Base-by-base conservation (phyloP, 2,329 filamentous ascomycete species). In the Talaromyces sp. region DNA sequence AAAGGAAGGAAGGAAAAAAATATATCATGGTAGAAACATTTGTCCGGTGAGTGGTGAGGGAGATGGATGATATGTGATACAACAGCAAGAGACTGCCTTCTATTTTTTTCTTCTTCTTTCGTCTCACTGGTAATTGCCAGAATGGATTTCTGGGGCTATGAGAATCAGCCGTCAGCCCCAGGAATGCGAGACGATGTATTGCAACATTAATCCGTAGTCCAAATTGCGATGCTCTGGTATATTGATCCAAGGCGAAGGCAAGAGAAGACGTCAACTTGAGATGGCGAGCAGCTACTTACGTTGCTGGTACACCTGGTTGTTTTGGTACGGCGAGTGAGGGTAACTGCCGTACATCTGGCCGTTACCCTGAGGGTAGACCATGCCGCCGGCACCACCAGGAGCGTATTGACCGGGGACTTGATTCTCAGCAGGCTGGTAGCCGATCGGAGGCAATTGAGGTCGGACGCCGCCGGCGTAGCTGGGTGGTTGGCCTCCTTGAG, bases 371-470 rank as follows among this genome's bases (percentile, higher is more conserved):
- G 75, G 75, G 67, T 82, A 82, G 64, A 82, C 80, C 72, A 82
- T 79, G 24, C 77, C 78, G 62, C 75, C 74, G 60, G 76, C 76
- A 60, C 75, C 83, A 16, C 88, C 86, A n/a, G 86, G 83, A 47
- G 88, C 85, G 72, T 92, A 92, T 71, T 89, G 87, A 65, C 77
- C 82, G 75, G 83, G 81, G 24, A 83, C 81, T 70, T 85, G 82
- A 63, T 81, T 79, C 57, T 84, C 81, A 35, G 81, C 79, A 56
- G 86, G 82, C 72, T 89, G 86, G 72, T 92, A 93, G 13, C 88
- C 88, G 72, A 93, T 91, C 1, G 90, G 90, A 54, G 90, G 90
- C 35, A 93, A 81, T 72, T 92, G 90, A 64, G 88, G 84, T 50
- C 86, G 83, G 56, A 85, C 83, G 68, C 76, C 78, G 68, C 79